Conservation (phyloP, 2,329 filamentous ascomycete species). For the Apiospora malaysiana region DNA sequence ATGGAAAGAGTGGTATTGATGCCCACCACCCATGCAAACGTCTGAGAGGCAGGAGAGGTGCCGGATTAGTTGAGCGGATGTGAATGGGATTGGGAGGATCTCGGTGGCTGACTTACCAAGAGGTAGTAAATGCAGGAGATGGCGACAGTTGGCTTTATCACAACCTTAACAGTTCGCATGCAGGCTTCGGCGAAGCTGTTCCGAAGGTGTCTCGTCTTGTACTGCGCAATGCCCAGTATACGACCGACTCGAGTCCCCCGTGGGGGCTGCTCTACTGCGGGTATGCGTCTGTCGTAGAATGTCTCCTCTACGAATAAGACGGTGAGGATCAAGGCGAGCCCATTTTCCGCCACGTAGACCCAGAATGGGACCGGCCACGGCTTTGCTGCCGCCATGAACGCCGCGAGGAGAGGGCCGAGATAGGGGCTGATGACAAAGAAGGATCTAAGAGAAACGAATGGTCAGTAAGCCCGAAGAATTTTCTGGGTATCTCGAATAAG, state of each 20-base stretch:
- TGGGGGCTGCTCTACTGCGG: conserved; percentile 42
- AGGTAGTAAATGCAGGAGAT: conserved; percentile 45
- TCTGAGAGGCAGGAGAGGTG: conserved; percentile 27
- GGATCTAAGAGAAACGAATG: conserved; percentile 29
- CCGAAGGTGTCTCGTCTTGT: conserved; percentile 41
- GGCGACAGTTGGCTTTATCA: conserved; percentile 47
- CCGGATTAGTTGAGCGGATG: too few species aligned
- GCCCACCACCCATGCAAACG: conserved; percentile 58
- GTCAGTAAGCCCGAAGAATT: neutral
- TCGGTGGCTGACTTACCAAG: conserved; percentile 31
- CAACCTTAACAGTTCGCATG: conserved; percentile 44
- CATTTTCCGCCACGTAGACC: conserved; percentile 50
- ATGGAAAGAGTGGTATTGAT: conserved; percentile 63
- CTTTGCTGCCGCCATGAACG: conserved; percentile 54
- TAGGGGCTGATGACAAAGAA: conserved; percentile 51
- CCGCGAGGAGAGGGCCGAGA: conserved; percentile 50
- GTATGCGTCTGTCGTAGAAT: conserved; percentile 53
- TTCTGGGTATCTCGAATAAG: conserved; percentile 21
- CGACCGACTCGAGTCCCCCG: conserved; percentile 38
- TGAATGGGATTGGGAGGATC: neutral
- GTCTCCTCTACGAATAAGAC: conserved; percentile 53
- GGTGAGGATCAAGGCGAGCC: conserved; percentile 45
- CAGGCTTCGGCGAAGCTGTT: conserved; percentile 49
- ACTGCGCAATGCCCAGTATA: conserved; percentile 42
- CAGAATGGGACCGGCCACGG: conserved; percentile 55